Percentiles rank a stretch among this genome's conserved stretches.
phyloP scores from a whole-genome alignment of 768 basidiomycete genomes.

The Mycena venus region DNA sequence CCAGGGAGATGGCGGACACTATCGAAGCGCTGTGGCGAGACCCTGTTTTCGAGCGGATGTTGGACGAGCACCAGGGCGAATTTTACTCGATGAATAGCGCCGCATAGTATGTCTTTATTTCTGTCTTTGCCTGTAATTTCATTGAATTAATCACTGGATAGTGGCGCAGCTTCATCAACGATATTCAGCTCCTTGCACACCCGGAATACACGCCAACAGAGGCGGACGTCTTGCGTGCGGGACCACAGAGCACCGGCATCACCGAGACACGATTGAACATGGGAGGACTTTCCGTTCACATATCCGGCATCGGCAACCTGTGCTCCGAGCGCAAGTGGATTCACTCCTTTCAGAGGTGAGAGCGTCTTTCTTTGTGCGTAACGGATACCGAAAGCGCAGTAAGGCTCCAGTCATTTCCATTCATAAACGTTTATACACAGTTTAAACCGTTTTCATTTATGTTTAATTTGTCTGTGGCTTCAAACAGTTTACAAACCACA shows the following conservation, averaged over 20 bases:
- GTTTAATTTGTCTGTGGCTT: too few relatives aligned
- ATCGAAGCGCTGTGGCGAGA: conserved; percentile 68
- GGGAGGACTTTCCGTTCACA: conserved; percentile 61
- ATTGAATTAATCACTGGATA: too few relatives aligned
- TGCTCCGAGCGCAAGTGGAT: conserved; percentile 48
- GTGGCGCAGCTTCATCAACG: conserved; percentile 72
- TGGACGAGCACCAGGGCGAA: conserved; percentile 58
- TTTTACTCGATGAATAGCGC: conserved; percentile 89
- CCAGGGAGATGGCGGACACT: conserved; percentile 68
- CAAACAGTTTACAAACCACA: too few relatives aligned
- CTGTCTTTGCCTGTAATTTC: not conserved
- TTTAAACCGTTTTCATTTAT: too few relatives aligned
- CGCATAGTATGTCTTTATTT: conserved; percentile 65
- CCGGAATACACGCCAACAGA: conserved; percentile 76
- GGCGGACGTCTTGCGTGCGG: conserved; percentile 79
- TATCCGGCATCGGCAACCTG: conserved; percentile 73
- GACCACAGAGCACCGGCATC: conserved; percentile 83
- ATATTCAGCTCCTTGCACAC: conserved; percentile 73
- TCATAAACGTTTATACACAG: too few relatives aligned
- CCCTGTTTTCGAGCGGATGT: conserved; percentile 50
- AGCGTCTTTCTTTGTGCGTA: too few relatives aligned
- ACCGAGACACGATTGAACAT: conserved; percentile 76
- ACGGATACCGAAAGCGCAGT: too few relatives aligned
- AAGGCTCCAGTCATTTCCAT: too few relatives aligned
- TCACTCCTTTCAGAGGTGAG: conserved; percentile 61